Base-by-base conservation (phyloP, 2,329 filamentous ascomycete species). In the Colletotrichum musicola region DNA sequence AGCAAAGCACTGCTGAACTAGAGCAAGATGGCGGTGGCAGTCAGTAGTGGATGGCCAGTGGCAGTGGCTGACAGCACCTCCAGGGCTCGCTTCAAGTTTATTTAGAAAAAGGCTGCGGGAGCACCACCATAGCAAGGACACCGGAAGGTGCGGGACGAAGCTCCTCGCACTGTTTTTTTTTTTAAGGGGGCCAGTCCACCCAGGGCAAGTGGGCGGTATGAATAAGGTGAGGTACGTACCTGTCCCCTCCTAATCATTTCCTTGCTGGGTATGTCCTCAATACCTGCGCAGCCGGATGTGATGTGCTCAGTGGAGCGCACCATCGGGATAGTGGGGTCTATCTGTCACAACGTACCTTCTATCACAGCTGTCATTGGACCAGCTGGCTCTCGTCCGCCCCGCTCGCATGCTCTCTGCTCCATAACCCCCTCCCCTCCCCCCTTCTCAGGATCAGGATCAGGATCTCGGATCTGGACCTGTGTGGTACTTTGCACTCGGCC, bases 391-490 rank as follows among this genome's bases (percentile, higher is more conserved):
- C 20, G n/a, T 6, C 22, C 9, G 57, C 47, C 9, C 54, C 65
- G 35, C 54, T 44, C 30, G 30, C 30, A 35, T 35, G 30, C 30
- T 35, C 10, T 35, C 30, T 35, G 30, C 30, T 35, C 30, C 30
- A 35, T 9, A 35, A 35, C 6, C 27, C 27, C 27, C 27, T 9
- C 27, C 27, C 27, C 27, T 30, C n/a, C 12, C 38, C 16, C n/a
- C 47, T 61, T 35, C 54, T 61, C 60, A 67, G 59, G 16, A 64
- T 40, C 40, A 67, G 59, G 51, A 68, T 61, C 65, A 68, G 62
- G 62, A 68, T 68, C 62, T 69, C 38, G 63, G 57, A 69, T 69
- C 63, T 57, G 16, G 58, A 69, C 67, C 40, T 62, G 38, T 14
- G 35, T 10, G 53, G 38, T 62, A 69, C 67, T 18, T 68, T 20